Base-by-base conservation (phyloP, 2,329 filamentous ascomycete species). In the Alternaria conjuncta region DNA sequence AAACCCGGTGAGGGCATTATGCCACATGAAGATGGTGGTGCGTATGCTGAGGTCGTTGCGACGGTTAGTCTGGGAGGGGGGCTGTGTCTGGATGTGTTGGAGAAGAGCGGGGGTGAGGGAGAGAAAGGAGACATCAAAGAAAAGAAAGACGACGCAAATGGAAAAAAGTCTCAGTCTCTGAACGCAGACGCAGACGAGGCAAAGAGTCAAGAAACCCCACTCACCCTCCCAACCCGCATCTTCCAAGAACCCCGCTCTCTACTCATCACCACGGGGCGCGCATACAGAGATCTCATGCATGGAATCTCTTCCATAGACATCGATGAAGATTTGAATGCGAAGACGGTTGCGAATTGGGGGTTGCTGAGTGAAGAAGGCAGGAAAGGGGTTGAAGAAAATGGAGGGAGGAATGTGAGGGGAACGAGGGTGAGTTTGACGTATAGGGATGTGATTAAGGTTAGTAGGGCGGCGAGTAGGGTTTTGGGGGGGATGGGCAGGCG, bases 11-110 rank as follows among this genome's bases (percentile, higher is more conserved):
- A 97, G 66, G 95, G 95, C n/a, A 98, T 98, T 69, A 97, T 97
- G 92, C 90, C 94, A 50, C 95, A 98, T 79, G 96, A 97, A 84
- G 95, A 99, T 78, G 96, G 95, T 2, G 83, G 87, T 9, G 93
- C 95, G 10, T 99, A 99, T 77, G 87, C 92, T 75, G 92, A 92
- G 2, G 89, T 96, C 13, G 95, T 97, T 12, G 96, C 93, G 68
- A 98, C 96, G 2, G 90, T 98, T 66, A 97, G 93, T 81, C 82
- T 99, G 8, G 93, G 93, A 0, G 88, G 88, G 10, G 88, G 88
- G 51, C 83, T 97, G 9, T 93, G 95, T 61, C 84, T 98, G 55
- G 90, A 97, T 71, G 83, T 98, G 13, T 89, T 92, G 13, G 13
- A 7, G 13, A 45, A 86, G 83, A 83, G 84, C 84, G 13, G 9